phyloP scores from a whole-genome alignment of 2,329 filamentous ascomycete genomes.

The Fusarium luffae region DNA sequence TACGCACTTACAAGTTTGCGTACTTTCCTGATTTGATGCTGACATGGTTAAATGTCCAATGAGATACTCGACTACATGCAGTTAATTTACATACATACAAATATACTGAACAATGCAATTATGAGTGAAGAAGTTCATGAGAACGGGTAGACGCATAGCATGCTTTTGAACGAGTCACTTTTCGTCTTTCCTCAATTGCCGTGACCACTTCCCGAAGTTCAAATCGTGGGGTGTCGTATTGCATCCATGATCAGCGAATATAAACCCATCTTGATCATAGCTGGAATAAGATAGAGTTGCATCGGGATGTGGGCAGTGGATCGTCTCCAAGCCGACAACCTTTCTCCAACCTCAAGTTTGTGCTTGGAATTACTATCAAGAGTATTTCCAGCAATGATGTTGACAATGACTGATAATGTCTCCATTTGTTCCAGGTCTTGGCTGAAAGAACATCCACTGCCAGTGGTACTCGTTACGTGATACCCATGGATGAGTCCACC shows the following conservation, averaged over 20 bases:
- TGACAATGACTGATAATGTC: not conserved
- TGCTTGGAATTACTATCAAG: not conserved
- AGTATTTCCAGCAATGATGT: not conserved
- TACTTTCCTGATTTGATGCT: not conserved
- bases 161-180: not conserved
- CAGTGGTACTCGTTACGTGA: not conserved
- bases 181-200: constrained; percentile 16
- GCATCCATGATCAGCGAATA: constrained; percentile 20
- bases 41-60: not conserved
- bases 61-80: not conserved
- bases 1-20: not conserved
- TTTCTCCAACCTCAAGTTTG: not conserved
- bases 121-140: not conserved
- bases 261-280: not conserved
- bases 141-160: too few relatives aligned
- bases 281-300: not conserved
- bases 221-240: constrained; percentile 25
- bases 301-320: constrained; percentile 15
- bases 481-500: not conserved
- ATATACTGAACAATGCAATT: not conserved
- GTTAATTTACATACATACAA: not conserved
- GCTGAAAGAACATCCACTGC: constrained; percentile 14
- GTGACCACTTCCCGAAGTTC: constrained; percentile 16
- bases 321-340: not conserved
- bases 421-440: constrained; percentile 4